These are phyloP conservation scores for Paraphaeosphaeria minitans DNA, from an alignment of 2,329 filamentous ascomycete genomes.

Conservation along the genomic window DNA sequence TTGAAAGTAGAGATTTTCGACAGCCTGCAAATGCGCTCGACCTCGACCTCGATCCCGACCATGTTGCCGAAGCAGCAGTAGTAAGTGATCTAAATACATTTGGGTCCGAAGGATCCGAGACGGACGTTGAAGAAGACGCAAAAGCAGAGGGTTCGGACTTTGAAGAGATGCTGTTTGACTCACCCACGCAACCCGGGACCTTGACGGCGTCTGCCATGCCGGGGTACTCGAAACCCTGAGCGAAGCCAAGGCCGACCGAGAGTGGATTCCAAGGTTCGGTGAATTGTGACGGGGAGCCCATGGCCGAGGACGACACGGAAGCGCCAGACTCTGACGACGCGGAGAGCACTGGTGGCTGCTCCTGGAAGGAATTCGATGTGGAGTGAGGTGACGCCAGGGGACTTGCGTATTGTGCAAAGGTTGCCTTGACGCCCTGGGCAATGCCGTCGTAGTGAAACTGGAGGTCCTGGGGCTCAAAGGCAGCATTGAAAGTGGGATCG, in stretches of 20 bases:
- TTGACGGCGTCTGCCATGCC: constrained; percentile 54
- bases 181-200: constrained; percentile 54
- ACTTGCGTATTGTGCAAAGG: constrained; percentile 44
- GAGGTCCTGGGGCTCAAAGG: constrained; percentile 47
- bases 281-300: constrained; percentile 63
- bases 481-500: constrained; percentile 44
- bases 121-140: constrained; percentile 23
- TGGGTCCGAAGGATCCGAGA: constrained; percentile 15
- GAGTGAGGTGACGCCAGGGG: constrained; percentile 53
- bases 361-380: constrained; percentile 53
- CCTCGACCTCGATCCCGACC: constrained; percentile 22
- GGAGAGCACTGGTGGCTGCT: constrained; percentile 53
- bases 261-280: constrained; percentile 63
- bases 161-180: constrained; percentile 51
- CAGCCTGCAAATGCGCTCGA: constrained; percentile 16
- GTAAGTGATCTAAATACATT: constrained; percentile 41
- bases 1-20: constrained; percentile 36
- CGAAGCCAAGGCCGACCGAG: constrained; percentile 61
- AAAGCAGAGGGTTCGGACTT: constrained; percentile 30
- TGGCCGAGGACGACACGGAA: constrained; percentile 57
- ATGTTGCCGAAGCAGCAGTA: constrained; percentile 49
- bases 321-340: constrained; percentile 58
- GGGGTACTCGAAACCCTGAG: constrained; percentile 62
- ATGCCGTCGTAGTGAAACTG: constrained; percentile 44
- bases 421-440: constrained; percentile 44